Evolutionary conservation across 352 stramenopile genomes (phyloP).

Genomic region (Phytophthora megakarya): DNA sequence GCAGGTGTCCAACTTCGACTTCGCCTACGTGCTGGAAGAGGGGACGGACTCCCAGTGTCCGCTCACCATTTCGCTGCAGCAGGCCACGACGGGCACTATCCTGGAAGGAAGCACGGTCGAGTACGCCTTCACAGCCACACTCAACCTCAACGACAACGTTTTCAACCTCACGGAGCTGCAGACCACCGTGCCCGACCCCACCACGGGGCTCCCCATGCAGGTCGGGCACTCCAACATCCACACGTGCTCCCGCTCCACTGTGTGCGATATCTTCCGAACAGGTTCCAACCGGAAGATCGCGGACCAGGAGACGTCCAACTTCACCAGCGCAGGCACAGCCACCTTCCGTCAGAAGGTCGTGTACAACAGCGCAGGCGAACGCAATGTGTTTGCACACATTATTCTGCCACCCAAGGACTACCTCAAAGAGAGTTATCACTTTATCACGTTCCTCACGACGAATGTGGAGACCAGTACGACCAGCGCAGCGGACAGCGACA

Average conservation of each 20-base stretch:
- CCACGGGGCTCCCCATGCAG: constrained; percentile 60
- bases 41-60: constrained; percentile 54
- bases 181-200: constrained; percentile 55
- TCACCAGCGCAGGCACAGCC: constrained; percentile 58
- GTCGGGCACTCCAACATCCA: constrained; percentile 81
- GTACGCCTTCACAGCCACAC: constrained; percentile 75
- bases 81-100: constrained; percentile 48
- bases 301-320: constrained; percentile 77
- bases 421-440: constrained; percentile 72
- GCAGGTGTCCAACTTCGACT: constrained; percentile 72
- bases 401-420: constrained; percentile 65
- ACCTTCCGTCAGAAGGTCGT: constrained; percentile 66
- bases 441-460: constrained; percentile 77
- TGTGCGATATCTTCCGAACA: constrained; percentile 78
- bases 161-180: constrained; percentile 75
- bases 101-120: constrained; percentile 43
- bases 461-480: constrained; percentile 31
- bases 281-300: constrained; percentile 70
- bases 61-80: constrained; percentile 59
- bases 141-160: constrained; percentile 70
- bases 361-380: constrained; percentile 52
- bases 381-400: constrained; percentile 81
- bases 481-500: constrained; percentile 12
- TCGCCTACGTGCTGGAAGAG: constrained; percentile 63
- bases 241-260: constrained; percentile 65